Conservation (phyloP, 1,284 basidiomycete genomes). For the Phellopilus nigrolimitatus region DNA sequence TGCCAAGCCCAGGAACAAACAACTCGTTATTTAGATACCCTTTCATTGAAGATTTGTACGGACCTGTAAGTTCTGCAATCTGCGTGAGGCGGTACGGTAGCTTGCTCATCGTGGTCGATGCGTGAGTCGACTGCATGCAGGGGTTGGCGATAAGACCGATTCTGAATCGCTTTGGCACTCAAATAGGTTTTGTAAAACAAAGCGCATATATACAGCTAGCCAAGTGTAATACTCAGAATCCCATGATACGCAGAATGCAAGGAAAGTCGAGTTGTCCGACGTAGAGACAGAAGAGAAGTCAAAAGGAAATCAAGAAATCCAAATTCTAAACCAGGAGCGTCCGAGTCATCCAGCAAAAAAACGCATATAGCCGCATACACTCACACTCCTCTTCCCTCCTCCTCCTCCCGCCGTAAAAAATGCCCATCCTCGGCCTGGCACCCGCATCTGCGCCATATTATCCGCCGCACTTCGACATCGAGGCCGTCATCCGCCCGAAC, state of each 20-base stretch:
- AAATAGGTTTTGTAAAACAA: not conserved
- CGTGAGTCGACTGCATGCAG: too few species aligned
- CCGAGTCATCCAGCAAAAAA: not conserved
- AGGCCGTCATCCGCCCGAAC: slow-evolving; percentile 86
- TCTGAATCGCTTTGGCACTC: too few species aligned
- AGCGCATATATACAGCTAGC: too few species aligned
- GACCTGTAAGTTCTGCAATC: slow-evolving; percentile 20
- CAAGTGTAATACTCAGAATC: too few species aligned
- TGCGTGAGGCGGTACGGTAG: too few species aligned
- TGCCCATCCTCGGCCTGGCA: slow-evolving; percentile 44
- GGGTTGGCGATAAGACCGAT: too few species aligned
- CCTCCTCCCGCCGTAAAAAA: slow-evolving; percentile 20
- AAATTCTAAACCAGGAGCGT: too few species aligned
- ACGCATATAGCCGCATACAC: not conserved
- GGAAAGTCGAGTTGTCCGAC: not conserved
- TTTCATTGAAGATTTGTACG: not conserved
- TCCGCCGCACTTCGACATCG: slow-evolving; percentile 79
- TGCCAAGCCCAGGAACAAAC: slow-evolving; percentile 23
- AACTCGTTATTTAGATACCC: not conserved
- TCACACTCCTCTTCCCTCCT: not conserved
- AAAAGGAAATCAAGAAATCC: too few species aligned
- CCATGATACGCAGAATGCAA: too few species aligned
- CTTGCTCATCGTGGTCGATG: too few species aligned
- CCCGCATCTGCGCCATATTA: slow-evolving; percentile 40
- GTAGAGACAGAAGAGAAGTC: too few species aligned